phyloP scores from a whole-genome alignment of 2,329 filamentous ascomycete genomes.

The Dactylellina leptospora region DNA sequence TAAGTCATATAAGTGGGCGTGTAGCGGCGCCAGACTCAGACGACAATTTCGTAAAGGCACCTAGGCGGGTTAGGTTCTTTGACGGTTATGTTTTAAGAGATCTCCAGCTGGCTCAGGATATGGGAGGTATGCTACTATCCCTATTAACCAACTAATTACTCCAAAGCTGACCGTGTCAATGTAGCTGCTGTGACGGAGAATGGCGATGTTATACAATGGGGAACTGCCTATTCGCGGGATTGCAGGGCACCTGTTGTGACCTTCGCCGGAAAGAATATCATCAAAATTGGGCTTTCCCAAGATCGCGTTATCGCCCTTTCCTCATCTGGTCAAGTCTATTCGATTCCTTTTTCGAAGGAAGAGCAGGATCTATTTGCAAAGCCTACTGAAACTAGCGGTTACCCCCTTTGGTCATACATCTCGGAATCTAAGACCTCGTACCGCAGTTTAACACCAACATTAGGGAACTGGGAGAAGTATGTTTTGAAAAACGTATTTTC shows the following conservation, averaged over 20 bases:
- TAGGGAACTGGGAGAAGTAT: constrained; percentile 68
- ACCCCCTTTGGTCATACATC: constrained; percentile 69
- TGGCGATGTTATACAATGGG: constrained; percentile 93
- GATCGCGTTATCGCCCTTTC: constrained; percentile 85
- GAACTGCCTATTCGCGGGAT: constrained; percentile 74
- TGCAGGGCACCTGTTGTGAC: constrained; percentile 73
- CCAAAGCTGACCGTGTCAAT: neutral
- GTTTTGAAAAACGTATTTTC: too few species aligned
- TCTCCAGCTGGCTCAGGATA: constrained; percentile 81
- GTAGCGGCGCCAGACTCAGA: constrained; percentile 86
- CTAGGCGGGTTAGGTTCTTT: constrained; percentile 80
- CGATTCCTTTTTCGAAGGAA: constrained; percentile 76
- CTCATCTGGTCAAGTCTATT: constrained; percentile 80
- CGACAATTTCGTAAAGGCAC: constrained; percentile 80
- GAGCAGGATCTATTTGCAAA: constrained; percentile 76
- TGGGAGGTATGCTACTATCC: too few species aligned
- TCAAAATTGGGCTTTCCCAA: constrained; percentile 77
- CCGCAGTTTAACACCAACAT: constrained; percentile 70
- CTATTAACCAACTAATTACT: neutral
- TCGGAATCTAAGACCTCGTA: constrained; percentile 71
- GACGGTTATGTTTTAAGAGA: constrained; percentile 84
- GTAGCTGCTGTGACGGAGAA: constrained; percentile 79
- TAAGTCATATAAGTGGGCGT: constrained; percentile 65
- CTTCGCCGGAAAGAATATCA: constrained; percentile 80
- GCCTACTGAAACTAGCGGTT: constrained; percentile 75